These are phyloP conservation scores for Nakazawaea ernobii DNA, from an alignment of 805 yeast species.

Conservation along the genomic window DNA sequence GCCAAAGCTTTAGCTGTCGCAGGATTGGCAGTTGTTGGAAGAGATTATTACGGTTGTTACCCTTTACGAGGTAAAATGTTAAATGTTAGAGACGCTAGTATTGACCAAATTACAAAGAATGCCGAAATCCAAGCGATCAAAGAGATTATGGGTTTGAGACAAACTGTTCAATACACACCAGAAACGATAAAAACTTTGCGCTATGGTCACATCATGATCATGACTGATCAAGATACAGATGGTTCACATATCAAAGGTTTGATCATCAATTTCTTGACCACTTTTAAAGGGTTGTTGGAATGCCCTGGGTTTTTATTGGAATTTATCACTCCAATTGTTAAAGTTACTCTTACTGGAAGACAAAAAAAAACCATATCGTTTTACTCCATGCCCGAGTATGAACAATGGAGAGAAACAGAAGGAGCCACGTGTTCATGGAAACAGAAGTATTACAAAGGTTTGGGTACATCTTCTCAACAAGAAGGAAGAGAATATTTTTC, in stretches of 20 bases:
- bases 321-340: constrained; percentile 94
- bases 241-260: constrained; percentile 97
- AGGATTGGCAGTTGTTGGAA: constrained; percentile 90
- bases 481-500: constrained; percentile 89
- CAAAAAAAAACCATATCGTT: constrained; percentile 58
- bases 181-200: constrained; percentile 69
- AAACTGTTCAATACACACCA: constrained; percentile 65
- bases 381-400: constrained; percentile 94
- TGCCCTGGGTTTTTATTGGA: constrained; percentile 91
- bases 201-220: constrained; percentile 96
- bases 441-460: constrained; percentile 95
- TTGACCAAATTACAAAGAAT: constrained; percentile 91
- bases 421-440: constrained; percentile 75
- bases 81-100: constrained; percentile 93
- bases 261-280: constrained; percentile 82
- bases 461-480: constrained; percentile 84
- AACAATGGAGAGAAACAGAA: constrained; percentile 83
- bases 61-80: constrained; percentile 93
- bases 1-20: constrained; percentile 89
- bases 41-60: constrained; percentile 92
- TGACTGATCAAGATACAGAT: constrained; percentile 99
- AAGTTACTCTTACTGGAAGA: constrained; percentile 70
- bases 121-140: constrained; percentile 93
- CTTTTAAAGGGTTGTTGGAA: constrained; percentile 88
- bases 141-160: constrained; percentile 93